Base-by-base conservation (phyloP, 306 rosid species). In the Abrus pulchellus region DNA sequence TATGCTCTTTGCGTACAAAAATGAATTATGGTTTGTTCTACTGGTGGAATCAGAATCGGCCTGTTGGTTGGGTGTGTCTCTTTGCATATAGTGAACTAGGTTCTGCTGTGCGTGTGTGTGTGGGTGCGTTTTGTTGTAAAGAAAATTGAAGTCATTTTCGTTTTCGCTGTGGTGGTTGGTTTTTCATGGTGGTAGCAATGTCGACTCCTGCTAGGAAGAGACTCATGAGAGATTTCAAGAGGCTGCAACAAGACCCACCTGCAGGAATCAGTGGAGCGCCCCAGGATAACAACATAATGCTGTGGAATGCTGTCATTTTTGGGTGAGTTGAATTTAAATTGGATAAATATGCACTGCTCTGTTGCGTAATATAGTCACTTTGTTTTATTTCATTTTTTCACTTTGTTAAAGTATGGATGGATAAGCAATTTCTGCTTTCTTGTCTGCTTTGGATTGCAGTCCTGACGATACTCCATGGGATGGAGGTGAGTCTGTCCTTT, bases 211-310 rank as follows among this genome's bases (percentile, higher is more conserved):
- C 99, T 59, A 95, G 98, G 86, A 93, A 95, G 87, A 90, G 99
- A 83, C 83, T 95, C 74, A 93, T 95, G 99, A 93, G 99, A 77
- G 99, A 95, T 83, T 95, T 95, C 83, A 95, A 90, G 98, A 90
- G 99, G 90, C 83, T 95, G 89, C 98, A 93, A 72, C 98, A 90
- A 52, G 99, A 95, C 80, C 99, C 99, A 9, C 99, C 99, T 62
- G 99, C 99, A 3, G 99, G 99, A 55, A 95, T 95, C 83, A 95
- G 99, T 66, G 99, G 98, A 48, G 99, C 99, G 3, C 99, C 99
- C 14, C 99, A 93, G 84, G 98, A 95, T 90, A 95, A 93, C 85
- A 95, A 95, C 76, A 91, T 95, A 41, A 93, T 93, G 99, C 87
- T 93, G 50, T 95, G 99, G 99, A 95, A 93, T 83, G 99, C 99